phyloP scores from a whole-genome alignment of 495 filamentous ascomycete genomes.

The Penicillium odoratum region DNA sequence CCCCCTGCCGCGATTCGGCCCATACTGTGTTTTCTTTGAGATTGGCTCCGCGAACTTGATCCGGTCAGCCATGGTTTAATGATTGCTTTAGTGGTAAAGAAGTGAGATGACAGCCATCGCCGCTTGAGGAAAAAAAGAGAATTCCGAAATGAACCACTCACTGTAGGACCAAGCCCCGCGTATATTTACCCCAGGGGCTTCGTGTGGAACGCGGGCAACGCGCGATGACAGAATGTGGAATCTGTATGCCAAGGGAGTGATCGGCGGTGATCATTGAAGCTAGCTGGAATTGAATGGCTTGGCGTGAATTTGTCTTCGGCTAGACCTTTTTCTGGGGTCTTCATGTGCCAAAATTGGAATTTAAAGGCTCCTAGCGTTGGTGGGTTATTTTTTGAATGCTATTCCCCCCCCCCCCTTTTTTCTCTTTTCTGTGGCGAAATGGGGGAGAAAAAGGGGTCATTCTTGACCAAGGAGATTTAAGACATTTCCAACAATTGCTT shows the following conservation, averaged over 20 bases:
- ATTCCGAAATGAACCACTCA: conserved; percentile 22
- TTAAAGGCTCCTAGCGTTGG: conserved; percentile 3
- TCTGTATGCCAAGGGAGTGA: conserved; percentile 23
- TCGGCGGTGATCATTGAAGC: conserved; percentile 33
- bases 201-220: conserved; percentile 31
- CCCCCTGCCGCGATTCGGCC: conserved; percentile 11
- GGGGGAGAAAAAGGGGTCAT: background rate
- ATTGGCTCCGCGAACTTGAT: conserved; percentile 30
- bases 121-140: conserved; percentile 8
- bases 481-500: conserved; percentile 1
- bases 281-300: conserved; percentile 24
- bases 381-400: background rate
- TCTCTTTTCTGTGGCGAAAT: background rate
- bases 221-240: conserved; percentile 37
- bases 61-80: conserved; percentile 21
- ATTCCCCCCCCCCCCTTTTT: background rate
- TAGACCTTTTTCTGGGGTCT: conserved; percentile 12
- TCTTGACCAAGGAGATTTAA: background rate
- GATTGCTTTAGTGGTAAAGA: conserved; percentile 18
- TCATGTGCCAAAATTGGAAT: background rate
- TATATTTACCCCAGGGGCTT: conserved; percentile 31
- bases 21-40: conserved; percentile 8
- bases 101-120: conserved; percentile 21
- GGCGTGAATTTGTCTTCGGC: conserved; percentile 14
- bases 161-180: conserved; percentile 30